Evolutionary conservation across 139 green algal genomes (phyloP).

Genomic region (Coelastrella sp.): DNA sequence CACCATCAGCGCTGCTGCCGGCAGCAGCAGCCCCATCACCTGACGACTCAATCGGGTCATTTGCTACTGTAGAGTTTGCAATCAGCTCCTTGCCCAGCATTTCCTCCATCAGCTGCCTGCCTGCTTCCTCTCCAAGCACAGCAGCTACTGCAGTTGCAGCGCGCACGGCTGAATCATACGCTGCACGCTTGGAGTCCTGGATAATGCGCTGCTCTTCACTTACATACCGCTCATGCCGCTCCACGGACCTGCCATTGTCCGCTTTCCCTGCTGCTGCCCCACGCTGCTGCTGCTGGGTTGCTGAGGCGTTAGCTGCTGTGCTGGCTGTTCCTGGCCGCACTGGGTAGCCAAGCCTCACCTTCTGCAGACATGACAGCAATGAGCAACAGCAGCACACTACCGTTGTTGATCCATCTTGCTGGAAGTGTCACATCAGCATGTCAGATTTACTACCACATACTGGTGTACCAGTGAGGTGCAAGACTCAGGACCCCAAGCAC

Average conservation of each 20-base stretch:
- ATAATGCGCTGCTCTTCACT: background rate
- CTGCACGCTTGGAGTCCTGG: background rate
- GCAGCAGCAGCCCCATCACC: background rate
- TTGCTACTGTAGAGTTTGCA: background rate
- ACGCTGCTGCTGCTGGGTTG: constrained; percentile 26
- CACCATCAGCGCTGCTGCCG: background rate
- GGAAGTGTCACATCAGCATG: too few species aligned
- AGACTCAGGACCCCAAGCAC: too few species aligned
- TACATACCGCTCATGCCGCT: background rate
- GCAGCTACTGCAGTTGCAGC: constrained; percentile 18
- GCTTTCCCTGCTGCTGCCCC: constrained; percentile 1
- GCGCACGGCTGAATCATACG: background rate
- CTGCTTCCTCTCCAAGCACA: constrained; percentile 30
- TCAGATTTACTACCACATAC: too few species aligned
- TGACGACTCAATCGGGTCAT: background rate
- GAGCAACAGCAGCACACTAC: too few species aligned
- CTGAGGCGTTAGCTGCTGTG: background rate
- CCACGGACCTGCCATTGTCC: background rate
- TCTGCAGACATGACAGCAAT: constrained; percentile 3
- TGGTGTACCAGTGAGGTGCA: too few species aligned
- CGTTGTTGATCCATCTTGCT: too few species aligned
- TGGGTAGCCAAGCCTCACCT: background rate
- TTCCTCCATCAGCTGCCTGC: constrained; percentile 13
- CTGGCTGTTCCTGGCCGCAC: background rate
- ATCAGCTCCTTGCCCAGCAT: constrained; percentile 17